These are phyloP conservation scores for Tolypocladium ovalisporum DNA, from an alignment of 2,329 filamentous ascomycete genomes.

Conservation along the genomic window DNA sequence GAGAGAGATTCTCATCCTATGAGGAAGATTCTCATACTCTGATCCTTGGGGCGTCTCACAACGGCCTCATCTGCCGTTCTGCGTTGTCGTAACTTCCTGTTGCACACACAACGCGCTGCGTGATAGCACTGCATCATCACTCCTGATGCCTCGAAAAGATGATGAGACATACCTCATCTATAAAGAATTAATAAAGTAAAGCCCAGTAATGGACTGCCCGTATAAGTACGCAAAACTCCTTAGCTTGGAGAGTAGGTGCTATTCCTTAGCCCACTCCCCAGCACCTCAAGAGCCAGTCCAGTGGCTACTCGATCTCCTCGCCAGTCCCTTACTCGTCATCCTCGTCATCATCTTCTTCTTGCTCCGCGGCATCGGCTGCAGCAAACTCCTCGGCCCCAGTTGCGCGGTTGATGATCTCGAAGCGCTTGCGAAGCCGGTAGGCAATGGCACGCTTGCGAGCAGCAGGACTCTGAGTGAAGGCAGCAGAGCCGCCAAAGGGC, in stretches of 20 bases:
- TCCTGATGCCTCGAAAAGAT: too few relatives aligned
- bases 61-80: not conserved
- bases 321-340: not conserved
- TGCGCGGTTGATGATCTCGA: slow-evolving; percentile 20
- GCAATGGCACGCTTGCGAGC: slow-evolving; percentile 52
- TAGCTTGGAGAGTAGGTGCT: not conserved
- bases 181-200: not conserved
- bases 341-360: not conserved
- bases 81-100: too few relatives aligned
- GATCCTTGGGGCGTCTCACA: not conserved
- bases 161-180: not conserved
- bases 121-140: not conserved
- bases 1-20: not conserved
- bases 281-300: not conserved
- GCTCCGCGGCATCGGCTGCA: not conserved
- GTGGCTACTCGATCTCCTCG: not conserved
- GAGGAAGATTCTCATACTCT: not conserved
- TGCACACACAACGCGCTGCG: not conserved
- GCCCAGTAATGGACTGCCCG: not conserved
- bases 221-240: not conserved
- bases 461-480: slow-evolving; percentile 49
- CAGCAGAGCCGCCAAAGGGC: slow-evolving; percentile 56
- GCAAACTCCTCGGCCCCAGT: not conserved
- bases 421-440: slow-evolving; percentile 32
- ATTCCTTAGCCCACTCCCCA: not conserved